phyloP scores from a whole-genome alignment of 306 rosid genomes.

The apple (Malus domestica) region DNA sequence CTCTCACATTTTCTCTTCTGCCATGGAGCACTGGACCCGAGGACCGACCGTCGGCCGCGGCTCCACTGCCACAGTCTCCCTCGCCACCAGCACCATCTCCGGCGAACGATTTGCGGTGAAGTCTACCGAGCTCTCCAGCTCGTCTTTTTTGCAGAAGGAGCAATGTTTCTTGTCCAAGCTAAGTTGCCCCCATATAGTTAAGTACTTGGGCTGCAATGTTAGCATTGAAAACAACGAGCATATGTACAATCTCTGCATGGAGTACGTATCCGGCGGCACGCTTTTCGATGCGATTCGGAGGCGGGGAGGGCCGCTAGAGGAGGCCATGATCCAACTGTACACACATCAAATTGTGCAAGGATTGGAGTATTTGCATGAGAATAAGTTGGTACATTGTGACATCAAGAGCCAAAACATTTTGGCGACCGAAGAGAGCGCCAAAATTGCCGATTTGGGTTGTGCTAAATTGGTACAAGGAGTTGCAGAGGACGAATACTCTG shows the following conservation, averaged over 20 bases:
- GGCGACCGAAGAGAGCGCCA: constrained; percentile 20
- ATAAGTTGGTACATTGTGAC: constrained; percentile 47
- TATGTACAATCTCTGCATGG: constrained; percentile 37
- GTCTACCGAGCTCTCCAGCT: constrained; percentile 26
- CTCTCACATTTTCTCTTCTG: neutral
- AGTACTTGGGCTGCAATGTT: constrained; percentile 31
- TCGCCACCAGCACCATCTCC: constrained; percentile 16
- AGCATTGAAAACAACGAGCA: constrained; percentile 1
- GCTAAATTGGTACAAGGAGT: constrained; percentile 25
- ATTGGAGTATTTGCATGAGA: constrained; percentile 33
- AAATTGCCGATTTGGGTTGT: constrained; percentile 53
- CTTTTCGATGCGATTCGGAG: constrained; percentile 31
- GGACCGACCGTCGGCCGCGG: constrained; percentile 47
- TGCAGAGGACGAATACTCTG: constrained; percentile 4
- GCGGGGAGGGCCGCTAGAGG: constrained; percentile 27
- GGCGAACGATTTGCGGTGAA: constrained; percentile 35
- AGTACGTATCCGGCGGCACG: constrained; percentile 38
- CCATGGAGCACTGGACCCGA: constrained; percentile 37
- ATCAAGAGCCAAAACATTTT: constrained; percentile 45
- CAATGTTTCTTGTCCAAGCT: constrained; percentile 30
- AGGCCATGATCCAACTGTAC: constrained; percentile 21
- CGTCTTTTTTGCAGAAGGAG: constrained; percentile 27
- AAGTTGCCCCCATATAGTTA: constrained; percentile 24
- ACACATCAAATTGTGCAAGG: constrained; percentile 42
- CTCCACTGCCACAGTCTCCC: constrained; percentile 35